Evolutionary conservation across 2,329 filamentous ascomycete species (phyloP).

Genomic region (Proliferodiscus dingleyae): DNA sequence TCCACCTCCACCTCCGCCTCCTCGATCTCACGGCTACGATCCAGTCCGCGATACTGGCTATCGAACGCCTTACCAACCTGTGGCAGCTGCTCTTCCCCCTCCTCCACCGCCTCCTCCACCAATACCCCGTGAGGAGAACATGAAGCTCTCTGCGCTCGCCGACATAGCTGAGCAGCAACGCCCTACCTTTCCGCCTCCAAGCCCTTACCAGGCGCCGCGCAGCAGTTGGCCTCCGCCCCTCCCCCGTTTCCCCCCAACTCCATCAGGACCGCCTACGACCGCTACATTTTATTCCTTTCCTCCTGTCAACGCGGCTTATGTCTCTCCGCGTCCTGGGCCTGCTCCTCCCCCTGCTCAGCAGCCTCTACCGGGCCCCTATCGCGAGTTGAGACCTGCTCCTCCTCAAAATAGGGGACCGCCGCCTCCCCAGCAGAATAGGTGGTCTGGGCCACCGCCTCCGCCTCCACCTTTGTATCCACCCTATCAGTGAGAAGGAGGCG

Average conservation of each 20-base stretch:
- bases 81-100: constrained; percentile 6
- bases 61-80: constrained; percentile 10
- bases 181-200: constrained; percentile 1
- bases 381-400: constrained; percentile 18
- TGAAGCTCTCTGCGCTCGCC: constrained; percentile 11
- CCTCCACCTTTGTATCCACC: not conserved
- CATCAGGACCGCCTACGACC: constrained; percentile 1
- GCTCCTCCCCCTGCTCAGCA: constrained; percentile 6
- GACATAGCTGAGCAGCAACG: constrained; percentile 7
- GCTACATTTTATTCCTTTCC: not conserved
- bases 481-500: too few species aligned
- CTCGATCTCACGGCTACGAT: constrained; percentile 14
- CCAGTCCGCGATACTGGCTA: constrained; percentile 16
- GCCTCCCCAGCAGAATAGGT: not conserved
- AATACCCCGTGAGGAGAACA: not conserved
- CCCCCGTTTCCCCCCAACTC: constrained; percentile 5
- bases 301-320: constrained; percentile 4
- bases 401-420: constrained; percentile 10
- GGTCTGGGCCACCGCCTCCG: not conserved
- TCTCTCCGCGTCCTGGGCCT: constrained; percentile 7
- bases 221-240: constrained; percentile 2
- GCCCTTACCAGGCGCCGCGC: constrained; percentile 1
- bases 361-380: constrained; percentile 3
- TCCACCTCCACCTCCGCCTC: constrained; percentile 9
- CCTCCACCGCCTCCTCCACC: constrained; percentile 2